Evolutionary conservation across 208 protist genomes (phyloP).

Genomic region (Acanthamoeba quina): DNA sequence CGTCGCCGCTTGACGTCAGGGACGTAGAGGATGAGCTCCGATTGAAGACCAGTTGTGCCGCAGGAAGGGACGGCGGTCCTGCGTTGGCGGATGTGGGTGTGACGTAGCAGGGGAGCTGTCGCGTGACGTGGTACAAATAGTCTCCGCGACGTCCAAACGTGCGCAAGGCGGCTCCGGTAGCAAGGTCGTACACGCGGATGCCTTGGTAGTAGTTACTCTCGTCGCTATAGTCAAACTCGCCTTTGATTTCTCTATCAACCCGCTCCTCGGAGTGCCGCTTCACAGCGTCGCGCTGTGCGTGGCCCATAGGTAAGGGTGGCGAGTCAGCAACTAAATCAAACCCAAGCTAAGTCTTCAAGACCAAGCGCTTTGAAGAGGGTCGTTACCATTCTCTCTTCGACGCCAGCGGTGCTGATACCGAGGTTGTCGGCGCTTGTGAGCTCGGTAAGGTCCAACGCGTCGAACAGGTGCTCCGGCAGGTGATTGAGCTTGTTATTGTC

Average conservation of each 20-base stretch:
- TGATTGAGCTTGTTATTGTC: conserved; percentile 41
- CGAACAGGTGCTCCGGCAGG: neutral
- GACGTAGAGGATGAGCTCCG: neutral
- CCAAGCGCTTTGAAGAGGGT: neutral
- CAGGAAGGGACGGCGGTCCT: neutral
- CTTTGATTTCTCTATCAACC: neutral
- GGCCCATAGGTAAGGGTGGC: too few species aligned
- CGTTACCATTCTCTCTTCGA: neutral
- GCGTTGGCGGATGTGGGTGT: neutral
- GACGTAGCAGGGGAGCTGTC: neutral
- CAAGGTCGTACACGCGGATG: conserved; percentile 8
- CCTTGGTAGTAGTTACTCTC: conserved; percentile 39
- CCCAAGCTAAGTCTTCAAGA: too few species aligned
- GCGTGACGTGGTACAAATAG: conserved; percentile 4
- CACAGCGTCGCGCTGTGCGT: neutral
- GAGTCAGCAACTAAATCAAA: too few species aligned
- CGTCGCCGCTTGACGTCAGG: neutral
- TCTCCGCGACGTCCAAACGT: neutral
- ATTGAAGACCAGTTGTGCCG: neutral
- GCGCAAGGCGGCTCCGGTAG: neutral
- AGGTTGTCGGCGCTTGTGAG: neutral
- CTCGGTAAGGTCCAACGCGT: neutral
- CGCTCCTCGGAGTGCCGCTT: neutral
- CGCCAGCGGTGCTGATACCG: neutral
- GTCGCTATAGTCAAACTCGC: neutral